Base-by-base conservation (phyloP, 805 yeast genomes). In the Starmera amethionina region DNA sequence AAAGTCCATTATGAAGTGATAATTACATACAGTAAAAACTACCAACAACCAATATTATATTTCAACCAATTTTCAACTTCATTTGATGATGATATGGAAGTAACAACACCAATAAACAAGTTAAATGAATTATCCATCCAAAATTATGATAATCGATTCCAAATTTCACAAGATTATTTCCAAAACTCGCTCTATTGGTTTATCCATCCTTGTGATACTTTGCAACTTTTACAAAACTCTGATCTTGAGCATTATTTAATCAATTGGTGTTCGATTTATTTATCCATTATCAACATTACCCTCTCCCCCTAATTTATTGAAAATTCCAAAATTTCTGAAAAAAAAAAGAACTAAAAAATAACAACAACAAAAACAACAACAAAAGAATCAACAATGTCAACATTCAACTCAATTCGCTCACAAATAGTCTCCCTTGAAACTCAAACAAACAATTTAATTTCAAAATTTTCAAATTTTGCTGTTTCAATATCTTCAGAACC, bases 351-450 rank as follows among this genome's bases (percentile, higher is more conserved):
- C 39, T 6, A 28, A 10, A 30, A 19, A 25, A 22, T 9, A 29
- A 14, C 14, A 35, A 22, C 18, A 34, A 18, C 25, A 8, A 9
- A 4, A 22, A 4, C 27, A 49, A 41, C 41, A 41, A 42, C 41
- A 39, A 33, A 29, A 22, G 33, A 27, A 33, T 37, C 30, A 13
- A 29, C 15, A 34, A 60, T 68, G 54, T 61, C 73, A 9, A 63
- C 84, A 4, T 84, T 82, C 57, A 68, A 76, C 14, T 85, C 85
- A 37, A 68, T 77, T 12, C 69, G 95, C 55, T 66, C 82, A 27
- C 83, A 81, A 51, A 77, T 80, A 1, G 65, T 88, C 30, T 68
- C 77, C 8, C 62, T 81, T 37, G 96, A 90, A 58, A 74, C 79
- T 39, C 83, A 81, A 53, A 71, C 90, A 4, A 75, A 76, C 39